Conservation (phyloP, 1,139 yeast genomes). For the Taphrina deformans region DNA sequence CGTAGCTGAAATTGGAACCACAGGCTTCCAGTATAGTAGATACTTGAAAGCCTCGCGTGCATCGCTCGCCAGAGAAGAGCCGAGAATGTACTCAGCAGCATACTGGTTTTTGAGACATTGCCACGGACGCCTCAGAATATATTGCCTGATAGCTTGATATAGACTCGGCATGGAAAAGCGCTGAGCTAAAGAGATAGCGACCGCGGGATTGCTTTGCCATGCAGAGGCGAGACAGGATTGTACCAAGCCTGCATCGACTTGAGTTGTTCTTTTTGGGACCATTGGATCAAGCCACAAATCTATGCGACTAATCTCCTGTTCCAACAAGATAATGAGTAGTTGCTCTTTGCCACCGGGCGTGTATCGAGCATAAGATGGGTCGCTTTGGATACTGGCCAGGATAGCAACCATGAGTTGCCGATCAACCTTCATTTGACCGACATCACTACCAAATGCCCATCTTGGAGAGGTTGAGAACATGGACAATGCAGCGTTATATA, state of each 20-base stretch:
- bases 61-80: constrained; percentile 41
- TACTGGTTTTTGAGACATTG: constrained; percentile 62
- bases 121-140: constrained; percentile 60
- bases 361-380: neutral
- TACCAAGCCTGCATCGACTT: constrained; percentile 40
- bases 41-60: constrained; percentile 38
- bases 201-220: constrained; percentile 65
- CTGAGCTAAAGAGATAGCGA: constrained; percentile 70
- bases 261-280: neutral
- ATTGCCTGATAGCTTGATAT: constrained; percentile 51
- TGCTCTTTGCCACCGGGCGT: constrained; percentile 49
- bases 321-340: constrained; percentile 62
- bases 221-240: constrained; percentile 52
- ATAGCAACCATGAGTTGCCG: constrained; percentile 51
- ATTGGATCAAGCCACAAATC: constrained; percentile 76
- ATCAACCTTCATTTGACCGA: constrained; percentile 63
- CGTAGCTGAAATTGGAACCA: constrained; percentile 82
- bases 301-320: constrained; percentile 71
- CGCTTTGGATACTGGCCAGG: neutral
- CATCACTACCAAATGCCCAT: constrained; percentile 86
- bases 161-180: constrained; percentile 52
- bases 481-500: constrained; percentile 57
- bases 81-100: constrained; percentile 62
- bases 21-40: constrained; percentile 71
- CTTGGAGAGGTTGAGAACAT: constrained; percentile 71